A percentile compares a stretch with the other conserved stretches of the same genome.
Conservation (phyloP, 257 asterid genomes). For the Lycium barbarum region DNA sequence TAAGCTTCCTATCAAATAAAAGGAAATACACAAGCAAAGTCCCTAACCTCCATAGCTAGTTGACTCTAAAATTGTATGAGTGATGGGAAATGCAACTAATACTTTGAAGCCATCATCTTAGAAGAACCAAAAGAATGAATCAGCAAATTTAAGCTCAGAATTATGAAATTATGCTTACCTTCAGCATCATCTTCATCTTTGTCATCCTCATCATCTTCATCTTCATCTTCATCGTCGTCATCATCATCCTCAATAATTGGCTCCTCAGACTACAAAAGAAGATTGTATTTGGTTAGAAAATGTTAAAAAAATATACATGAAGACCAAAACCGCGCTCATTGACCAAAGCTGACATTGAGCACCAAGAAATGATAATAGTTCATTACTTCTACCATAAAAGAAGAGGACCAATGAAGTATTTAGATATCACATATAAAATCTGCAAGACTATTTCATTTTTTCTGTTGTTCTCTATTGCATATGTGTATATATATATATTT, state of each 20-base stretch:
- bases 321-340: not conserved
- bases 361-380: not conserved
- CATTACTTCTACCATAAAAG: not conserved
- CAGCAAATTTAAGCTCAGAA: not conserved
- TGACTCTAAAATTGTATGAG: not conserved
- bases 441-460: not conserved
- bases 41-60: not conserved
- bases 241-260: conserved; percentile 66
- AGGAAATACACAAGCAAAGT: not conserved
- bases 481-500: too few species aligned
- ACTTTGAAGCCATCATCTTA: not conserved
- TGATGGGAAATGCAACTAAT: not conserved
- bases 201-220: conserved; percentile 62
- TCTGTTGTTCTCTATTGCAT: not conserved
- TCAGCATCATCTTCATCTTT: conserved; percentile 65
- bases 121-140: not conserved
- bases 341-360: not conserved
- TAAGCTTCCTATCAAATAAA: not conserved
- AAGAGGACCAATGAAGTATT: not conserved
- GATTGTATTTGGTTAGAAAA: not conserved
- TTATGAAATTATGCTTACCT: conserved; percentile 40
- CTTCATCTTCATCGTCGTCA: conserved; percentile 52
- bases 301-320: not conserved
- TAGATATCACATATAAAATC: conserved; percentile 13
- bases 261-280: conserved; percentile 52